These are phyloP conservation scores for Rosa rugosa DNA, from an alignment of 306 rosid genomes.

Conservation along the genomic window DNA sequence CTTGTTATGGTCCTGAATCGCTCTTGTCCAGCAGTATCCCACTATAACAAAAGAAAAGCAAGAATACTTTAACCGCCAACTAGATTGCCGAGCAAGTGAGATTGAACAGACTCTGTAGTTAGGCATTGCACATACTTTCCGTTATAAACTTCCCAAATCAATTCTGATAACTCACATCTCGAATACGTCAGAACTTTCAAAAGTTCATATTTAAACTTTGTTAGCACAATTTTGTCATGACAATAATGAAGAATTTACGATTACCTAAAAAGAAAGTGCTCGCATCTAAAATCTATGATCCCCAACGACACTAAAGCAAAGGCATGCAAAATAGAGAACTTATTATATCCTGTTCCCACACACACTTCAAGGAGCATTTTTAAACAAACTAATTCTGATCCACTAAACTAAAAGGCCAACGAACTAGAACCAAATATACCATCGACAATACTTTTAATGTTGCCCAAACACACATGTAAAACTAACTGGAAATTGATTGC, in stretches of 20 bases:
- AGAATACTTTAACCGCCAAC: constrained; percentile 10
- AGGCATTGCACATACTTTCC: neutral
- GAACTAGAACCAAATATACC: neutral
- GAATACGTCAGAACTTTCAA: neutral
- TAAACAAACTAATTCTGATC: too few relatives aligned
- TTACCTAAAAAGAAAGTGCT: neutral
- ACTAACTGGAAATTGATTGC: neutral
- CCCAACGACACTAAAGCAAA: too few relatives aligned
- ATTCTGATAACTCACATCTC: neutral
- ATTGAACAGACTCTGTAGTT: neutral
- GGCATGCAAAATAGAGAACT: too few relatives aligned
- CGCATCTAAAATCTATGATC: too few relatives aligned
- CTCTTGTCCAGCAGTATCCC: constrained; percentile 99
- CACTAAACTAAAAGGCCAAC: too few relatives aligned
- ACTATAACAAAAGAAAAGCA: constrained; percentile 43
- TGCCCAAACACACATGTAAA: neutral
- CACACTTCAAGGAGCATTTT: neutral
- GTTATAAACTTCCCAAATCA: neutral
- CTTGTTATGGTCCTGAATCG: constrained; percentile 98
- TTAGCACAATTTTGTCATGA: neutral
- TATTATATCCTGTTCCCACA: neutral
- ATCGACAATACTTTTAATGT: neutral
- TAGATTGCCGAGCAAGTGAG: neutral
- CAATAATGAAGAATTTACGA: neutral
- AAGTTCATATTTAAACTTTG: neutral